These are phyloP conservation scores for Batrachochytrium dendrobatidis DNA, from an alignment of 371 early-diverging fungal species.

Conservation along the genomic window DNA sequence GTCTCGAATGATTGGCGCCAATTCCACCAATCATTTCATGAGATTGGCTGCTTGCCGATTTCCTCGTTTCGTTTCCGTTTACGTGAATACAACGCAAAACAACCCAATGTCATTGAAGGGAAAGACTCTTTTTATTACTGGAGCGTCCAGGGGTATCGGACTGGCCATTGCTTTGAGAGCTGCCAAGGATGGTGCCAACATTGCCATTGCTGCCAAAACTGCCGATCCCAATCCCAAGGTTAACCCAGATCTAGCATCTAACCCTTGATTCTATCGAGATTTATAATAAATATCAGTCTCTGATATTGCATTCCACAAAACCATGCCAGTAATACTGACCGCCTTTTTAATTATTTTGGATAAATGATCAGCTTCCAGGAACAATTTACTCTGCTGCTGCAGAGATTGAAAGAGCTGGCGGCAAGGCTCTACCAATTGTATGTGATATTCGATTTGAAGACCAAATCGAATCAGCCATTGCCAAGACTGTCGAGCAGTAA, in stretches of 20 bases:
- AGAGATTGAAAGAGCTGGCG: conserved; percentile 65
- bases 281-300: no score
- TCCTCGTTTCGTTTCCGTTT: no score
- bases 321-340: conserved; percentile 4
- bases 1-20: no score
- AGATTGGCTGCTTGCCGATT: no score
- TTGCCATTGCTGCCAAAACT: conserved; percentile 77
- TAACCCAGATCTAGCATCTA: not conserved
- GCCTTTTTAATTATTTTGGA: conserved; percentile 4
- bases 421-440: conserved; percentile 62
- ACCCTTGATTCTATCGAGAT: no score
- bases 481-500: conserved; percentile 49
- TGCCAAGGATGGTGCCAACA: conserved; percentile 61
- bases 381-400: conserved; percentile 71
- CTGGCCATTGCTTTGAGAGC: conserved; percentile 63
- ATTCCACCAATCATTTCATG: no score
- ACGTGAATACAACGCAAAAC: no score
- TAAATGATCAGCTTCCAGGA: conserved; percentile 54
- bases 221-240: conserved; percentile 64
- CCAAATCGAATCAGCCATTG: conserved; percentile 56
- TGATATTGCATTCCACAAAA: no score
- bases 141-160: conserved; percentile 61
- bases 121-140: conserved; percentile 66
- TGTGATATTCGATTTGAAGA: conserved; percentile 77
- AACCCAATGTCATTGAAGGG: conserved; percentile 37